These are phyloP conservation scores for Macadamia tetraphylla DNA, from an alignment of 164 flowering plant genomes.

Conservation along the genomic window DNA sequence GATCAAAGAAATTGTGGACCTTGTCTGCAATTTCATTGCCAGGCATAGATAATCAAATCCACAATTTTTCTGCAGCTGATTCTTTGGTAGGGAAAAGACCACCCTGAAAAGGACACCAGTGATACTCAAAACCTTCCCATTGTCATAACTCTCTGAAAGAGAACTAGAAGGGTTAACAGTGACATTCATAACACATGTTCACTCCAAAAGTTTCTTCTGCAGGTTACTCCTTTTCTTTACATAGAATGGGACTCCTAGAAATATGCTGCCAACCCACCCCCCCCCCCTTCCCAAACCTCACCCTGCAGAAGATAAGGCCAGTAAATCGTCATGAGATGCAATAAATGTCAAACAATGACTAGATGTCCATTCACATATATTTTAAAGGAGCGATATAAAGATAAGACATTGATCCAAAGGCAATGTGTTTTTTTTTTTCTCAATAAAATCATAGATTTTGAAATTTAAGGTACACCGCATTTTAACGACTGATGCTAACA, in stretches of 20 bases:
- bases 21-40: conserved; percentile 79
- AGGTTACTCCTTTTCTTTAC: conserved; percentile 13
- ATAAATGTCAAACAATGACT: neutral
- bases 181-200: neutral
- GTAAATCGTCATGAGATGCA: conserved; percentile 7
- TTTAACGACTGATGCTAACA: neutral
- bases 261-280: conserved; percentile 1
- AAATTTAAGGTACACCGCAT: neutral
- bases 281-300: neutral
- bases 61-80: conserved; percentile 19
- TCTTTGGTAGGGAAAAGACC: conserved; percentile 7
- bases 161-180: neutral
- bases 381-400: neutral
- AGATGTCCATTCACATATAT: neutral
- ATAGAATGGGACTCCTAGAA: conserved; percentile 5
- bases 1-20: conserved; percentile 80
- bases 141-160: neutral
- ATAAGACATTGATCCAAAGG: neutral
- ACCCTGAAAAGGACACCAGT: conserved; percentile 8
- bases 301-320: conserved; percentile 15
- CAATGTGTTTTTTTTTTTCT: too few species aligned
- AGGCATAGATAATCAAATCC: conserved; percentile 68
- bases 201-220: conserved; percentile 1
- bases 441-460: too few species aligned
- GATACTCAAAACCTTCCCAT: conserved; percentile 9